Evolutionary conservation across 257 asterid genomes (phyloP).

Genomic region (Marsdenia floribunda): DNA sequence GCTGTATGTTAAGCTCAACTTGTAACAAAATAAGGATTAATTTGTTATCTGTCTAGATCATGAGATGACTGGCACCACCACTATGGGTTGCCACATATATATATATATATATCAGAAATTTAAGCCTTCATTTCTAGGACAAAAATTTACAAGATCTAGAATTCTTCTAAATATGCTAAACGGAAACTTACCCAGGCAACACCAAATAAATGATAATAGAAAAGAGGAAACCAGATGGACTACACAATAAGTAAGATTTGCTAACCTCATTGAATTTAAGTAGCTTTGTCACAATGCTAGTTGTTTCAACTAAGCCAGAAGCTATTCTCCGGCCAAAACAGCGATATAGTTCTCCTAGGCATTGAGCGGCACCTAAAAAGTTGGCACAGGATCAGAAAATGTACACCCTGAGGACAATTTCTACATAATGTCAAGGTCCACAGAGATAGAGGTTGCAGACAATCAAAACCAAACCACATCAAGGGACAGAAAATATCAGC

Average conservation of each 20-base stretch:
- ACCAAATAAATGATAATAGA: not conserved
- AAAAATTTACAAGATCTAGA: not conserved
- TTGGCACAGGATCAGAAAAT: conserved; percentile 14
- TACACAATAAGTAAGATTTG: conserved; percentile 11
- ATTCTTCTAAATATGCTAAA: not conserved
- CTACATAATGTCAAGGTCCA: conserved; percentile 6
- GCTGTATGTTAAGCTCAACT: not conserved
- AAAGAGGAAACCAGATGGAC: conserved; percentile 18
- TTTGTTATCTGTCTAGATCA: not conserved
- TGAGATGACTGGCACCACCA: not conserved
- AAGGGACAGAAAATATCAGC: not conserved
- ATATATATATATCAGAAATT: not conserved
- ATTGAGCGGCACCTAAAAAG: conserved; percentile 77
- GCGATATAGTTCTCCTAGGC: conserved; percentile 85
- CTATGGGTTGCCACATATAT: not conserved
- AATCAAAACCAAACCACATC: not conserved
- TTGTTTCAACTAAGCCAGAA: conserved; percentile 89
- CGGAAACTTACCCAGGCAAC: not conserved
- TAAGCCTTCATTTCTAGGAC: not conserved
- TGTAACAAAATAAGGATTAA: not conserved
- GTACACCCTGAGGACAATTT: conserved; percentile 5
- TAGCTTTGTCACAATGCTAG: conserved; percentile 64
- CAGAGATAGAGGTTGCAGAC: not conserved
- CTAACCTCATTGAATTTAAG: conserved; percentile 81
- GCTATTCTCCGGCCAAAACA: conserved; percentile 77